Evolutionary conservation across 1,284 basidiomycete genomes (phyloP).

Genomic region (Apiotrichum akiyoshidainum): DNA sequence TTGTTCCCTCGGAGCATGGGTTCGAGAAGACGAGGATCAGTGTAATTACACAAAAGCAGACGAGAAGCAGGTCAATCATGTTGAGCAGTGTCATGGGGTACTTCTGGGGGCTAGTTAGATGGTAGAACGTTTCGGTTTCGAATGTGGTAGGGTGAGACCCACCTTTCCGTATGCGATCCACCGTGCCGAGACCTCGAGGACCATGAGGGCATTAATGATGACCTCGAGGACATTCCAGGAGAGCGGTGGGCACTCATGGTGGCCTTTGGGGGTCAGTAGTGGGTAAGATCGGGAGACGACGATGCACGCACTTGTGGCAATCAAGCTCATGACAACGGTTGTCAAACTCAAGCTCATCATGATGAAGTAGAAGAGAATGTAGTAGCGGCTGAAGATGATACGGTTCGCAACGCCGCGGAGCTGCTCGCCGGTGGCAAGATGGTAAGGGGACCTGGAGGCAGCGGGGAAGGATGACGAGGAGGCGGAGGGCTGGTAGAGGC

Average conservation of each 20-base stretch:
- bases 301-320: slow-evolving; percentile 43
- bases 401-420: slow-evolving; percentile 50
- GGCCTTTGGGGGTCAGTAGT: slow-evolving; percentile 18
- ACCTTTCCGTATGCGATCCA: slow-evolving; percentile 87
- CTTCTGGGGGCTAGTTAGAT: slow-evolving; percentile 61
- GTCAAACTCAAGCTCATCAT: slow-evolving; percentile 88
- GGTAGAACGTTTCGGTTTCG: background rate
- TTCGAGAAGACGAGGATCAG: slow-evolving; percentile 74
- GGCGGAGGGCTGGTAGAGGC: background rate
- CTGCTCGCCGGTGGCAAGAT: slow-evolving; percentile 43
- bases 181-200: slow-evolving; percentile 80
- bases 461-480: background rate
- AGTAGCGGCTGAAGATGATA: slow-evolving; percentile 49
- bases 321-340: slow-evolving; percentile 80
- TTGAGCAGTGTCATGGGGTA: slow-evolving; percentile 93
- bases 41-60: slow-evolving; percentile 79
- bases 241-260: slow-evolving; percentile 47
- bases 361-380: slow-evolving; percentile 69
- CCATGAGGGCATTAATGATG: slow-evolving; percentile 87
- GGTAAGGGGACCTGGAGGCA: slow-evolving; percentile 43
- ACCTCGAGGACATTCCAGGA: slow-evolving; percentile 87
- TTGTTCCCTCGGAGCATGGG: slow-evolving; percentile 44
- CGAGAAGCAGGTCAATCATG: slow-evolving; percentile 77
- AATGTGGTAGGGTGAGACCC: slow-evolving; percentile 7
- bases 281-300: background rate